Conservation (phyloP, 164 flowering plant species). For the Stephania cephalantha region DNA sequence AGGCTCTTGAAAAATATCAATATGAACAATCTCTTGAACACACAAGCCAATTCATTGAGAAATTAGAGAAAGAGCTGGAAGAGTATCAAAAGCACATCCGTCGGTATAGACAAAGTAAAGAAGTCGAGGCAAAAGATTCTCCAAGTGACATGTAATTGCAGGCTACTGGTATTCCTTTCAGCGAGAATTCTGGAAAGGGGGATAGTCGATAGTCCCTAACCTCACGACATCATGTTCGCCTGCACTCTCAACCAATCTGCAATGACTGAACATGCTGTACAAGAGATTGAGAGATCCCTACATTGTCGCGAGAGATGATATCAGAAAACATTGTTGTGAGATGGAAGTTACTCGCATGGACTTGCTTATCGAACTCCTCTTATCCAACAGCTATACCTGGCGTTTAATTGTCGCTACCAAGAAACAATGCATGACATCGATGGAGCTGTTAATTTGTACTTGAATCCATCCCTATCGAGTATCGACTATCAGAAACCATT, state of each 20-base stretch:
- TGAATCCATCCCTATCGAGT: not conserved
- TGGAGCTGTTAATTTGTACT: not conserved
- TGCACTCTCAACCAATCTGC: not conserved
- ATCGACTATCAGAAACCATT: not conserved
- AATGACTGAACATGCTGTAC: too few species aligned
- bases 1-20: slow-evolving; percentile 82
- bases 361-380: too few species aligned
- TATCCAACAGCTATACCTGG: too few species aligned
- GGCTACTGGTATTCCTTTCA: not conserved
- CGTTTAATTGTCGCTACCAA: too few species aligned
- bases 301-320: too few species aligned
- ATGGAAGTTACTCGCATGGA: too few species aligned
- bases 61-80: slow-evolving; percentile 82
- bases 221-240: not conserved
- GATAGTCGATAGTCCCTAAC: too few species aligned
- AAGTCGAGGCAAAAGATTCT: slow-evolving; percentile 16
- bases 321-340: not conserved
- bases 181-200: too few species aligned
- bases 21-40: slow-evolving; percentile 87
- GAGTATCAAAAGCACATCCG: slow-evolving; percentile 65
- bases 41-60: slow-evolving; percentile 86
- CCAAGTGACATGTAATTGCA: not conserved
- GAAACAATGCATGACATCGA: not conserved
- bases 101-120: slow-evolving; percentile 41
- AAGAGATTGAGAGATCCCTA: too few species aligned